These are phyloP conservation scores for Ceratobasidium sp. DNA, from an alignment of 1,284 basidiomycete genomes.

Conservation along the genomic window DNA sequence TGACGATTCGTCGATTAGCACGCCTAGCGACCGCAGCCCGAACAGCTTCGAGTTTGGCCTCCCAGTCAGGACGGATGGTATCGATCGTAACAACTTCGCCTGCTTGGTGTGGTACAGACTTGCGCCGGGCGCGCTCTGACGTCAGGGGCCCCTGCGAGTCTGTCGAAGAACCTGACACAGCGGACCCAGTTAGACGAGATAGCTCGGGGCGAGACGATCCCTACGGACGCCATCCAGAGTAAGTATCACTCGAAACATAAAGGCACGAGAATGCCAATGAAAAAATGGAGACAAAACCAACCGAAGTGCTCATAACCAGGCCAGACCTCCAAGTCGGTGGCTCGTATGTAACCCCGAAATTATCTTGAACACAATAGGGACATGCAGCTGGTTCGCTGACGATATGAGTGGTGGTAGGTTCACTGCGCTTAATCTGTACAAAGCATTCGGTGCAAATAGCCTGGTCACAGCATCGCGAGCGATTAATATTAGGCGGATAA, in stretches of 20 bases:
- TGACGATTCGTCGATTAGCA: conserved; percentile 94
- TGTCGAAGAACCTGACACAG: conserved; percentile 50
- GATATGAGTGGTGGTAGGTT: conserved; percentile 90
- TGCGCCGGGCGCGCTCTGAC: conserved; percentile 64
- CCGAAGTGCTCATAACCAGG: conserved; percentile 51
- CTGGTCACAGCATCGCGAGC: conserved; percentile 96
- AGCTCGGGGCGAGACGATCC: conserved; percentile 31
- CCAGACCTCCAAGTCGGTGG: conserved; percentile 82
- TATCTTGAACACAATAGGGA: conserved; percentile 95
- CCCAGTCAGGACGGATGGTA: conserved; percentile 94
- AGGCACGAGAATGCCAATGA: neutral
- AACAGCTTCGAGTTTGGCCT: conserved; percentile 87
- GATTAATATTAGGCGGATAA: conserved; percentile 95
- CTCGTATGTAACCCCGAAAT: conserved; percentile 93
- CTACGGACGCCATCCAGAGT: neutral
- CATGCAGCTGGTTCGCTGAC: conserved; percentile 94
- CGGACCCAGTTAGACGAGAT: conserved; percentile 43
- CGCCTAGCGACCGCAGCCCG: conserved; percentile 86
- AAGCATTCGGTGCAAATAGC: conserved; percentile 99
- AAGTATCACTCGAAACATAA: neutral
- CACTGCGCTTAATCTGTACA: conserved; percentile 96
- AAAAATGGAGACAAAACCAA: conserved; percentile 30
- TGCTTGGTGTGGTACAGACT: conserved; percentile 76
- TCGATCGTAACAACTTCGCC: conserved; percentile 93
- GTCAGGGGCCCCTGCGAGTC: conserved; percentile 52